Evolutionary conservation across 23 red algal species (phyloP), one percentile per base, ranked within the genome.

Genomic region (Gracilaria gracilis): DNA sequence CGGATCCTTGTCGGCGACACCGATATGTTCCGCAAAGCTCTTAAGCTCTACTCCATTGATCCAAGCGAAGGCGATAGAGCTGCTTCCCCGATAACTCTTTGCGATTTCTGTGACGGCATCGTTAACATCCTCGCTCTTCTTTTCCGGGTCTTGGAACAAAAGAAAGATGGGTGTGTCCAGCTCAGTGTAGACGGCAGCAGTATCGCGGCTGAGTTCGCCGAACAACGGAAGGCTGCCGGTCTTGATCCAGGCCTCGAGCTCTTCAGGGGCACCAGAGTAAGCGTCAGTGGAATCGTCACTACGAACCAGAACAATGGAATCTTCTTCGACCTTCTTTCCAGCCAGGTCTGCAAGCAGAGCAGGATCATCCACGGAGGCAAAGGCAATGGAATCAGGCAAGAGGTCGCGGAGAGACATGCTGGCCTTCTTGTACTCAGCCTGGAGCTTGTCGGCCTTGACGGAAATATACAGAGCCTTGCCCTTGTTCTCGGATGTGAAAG

Each of bases 1-100:
- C 6, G 94, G 80, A 13, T 70, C 42, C 44, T 85, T 83, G 28
- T 83, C 86, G 9, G 25, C 83, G 24, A 96, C 78, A 40, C 94
- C 94, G 54, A 96, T 44, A 64, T 96, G 84, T 24, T 96, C 81
- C 33, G 87, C 79, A 90, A 96, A 96, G 82, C 87, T 80, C 87
- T 93, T 88, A 24, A 96, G 94, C 24, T 84, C 87, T 0, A 91
- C 83, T 19, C 17, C 59, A 75, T 91, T 84, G 38, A 87, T 90
- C 86, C 87, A 96, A 0, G 87, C 73, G 66, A 96, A 96, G 53
- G 33, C 51, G 19, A 85, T 16, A 32, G 86, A 59, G 25, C 93
- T 85, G 11, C 12, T 32, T 19, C 29, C 34, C 19, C 87, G 81
- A 37, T 90, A 28, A 58, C 2, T 75, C 62, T 80, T 84, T 28